Percentiles rank a stretch among this genome's conserved stretches.
Conservation (phyloP, 2,329 filamentous ascomycete species). For the Ophiosphaerella herpotricha region DNA sequence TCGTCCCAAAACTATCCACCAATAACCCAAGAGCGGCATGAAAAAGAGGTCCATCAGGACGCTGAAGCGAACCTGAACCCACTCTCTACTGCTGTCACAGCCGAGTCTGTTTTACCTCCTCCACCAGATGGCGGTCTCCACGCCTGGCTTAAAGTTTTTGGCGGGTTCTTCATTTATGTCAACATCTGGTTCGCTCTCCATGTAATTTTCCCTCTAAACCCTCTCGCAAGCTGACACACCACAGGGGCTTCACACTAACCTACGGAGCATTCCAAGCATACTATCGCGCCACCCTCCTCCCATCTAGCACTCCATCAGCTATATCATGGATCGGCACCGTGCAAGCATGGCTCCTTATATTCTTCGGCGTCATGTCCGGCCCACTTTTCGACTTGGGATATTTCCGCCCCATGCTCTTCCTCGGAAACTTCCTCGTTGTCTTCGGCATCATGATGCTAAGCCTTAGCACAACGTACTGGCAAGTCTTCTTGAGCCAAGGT, state of each 20-base stretch:
- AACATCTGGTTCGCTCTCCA: conserved; percentile 40
- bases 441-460: conserved; percentile 68
- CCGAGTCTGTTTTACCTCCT: conserved; percentile 33
- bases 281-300: conserved; percentile 49
- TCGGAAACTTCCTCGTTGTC: conserved; percentile 59
- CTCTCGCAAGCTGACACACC: conserved; percentile 3
- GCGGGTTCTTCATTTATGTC: conserved; percentile 46
- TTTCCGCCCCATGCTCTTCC: conserved; percentile 50
- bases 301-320: conserved; percentile 37
- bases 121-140: conserved; percentile 46
- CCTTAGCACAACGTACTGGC: conserved; percentile 59
- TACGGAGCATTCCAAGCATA: conserved; percentile 54
- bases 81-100: conserved; percentile 19
- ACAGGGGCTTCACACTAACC: conserved; percentile 48
- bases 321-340: conserved; percentile 55
- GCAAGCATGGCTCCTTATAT: conserved; percentile 55
- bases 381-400: conserved; percentile 55
- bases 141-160: conserved; percentile 46
- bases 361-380: conserved; percentile 56
- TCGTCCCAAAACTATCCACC: conserved; percentile 7
- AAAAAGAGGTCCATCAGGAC: conserved; percentile 7
- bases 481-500: conserved; percentile 60
- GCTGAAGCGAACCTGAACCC: conserved; percentile 24
- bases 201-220: background rate
- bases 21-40: conserved; percentile 3